Evolutionary conservation across 108 stramenopile species (phyloP).

Genomic region (Cyclotella sp.): DNA sequence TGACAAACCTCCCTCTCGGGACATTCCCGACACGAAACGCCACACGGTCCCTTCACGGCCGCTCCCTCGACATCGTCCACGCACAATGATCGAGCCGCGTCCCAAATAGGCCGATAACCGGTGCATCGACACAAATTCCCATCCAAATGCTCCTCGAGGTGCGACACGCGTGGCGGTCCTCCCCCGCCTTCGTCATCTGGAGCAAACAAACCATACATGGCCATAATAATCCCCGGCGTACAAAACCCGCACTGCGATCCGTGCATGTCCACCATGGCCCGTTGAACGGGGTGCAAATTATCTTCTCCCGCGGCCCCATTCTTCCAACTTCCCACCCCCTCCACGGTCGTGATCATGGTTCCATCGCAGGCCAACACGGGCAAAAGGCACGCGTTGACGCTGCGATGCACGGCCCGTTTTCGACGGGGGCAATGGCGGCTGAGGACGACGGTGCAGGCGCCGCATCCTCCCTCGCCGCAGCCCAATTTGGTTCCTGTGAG

Average conservation of each 20-base stretch:
- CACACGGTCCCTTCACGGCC: constrained; percentile 77
- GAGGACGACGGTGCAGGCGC: constrained; percentile 92
- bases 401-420: constrained; percentile 48
- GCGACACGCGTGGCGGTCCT: constrained; percentile 12
- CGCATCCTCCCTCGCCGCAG: constrained; percentile 92
- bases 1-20: constrained; percentile 73
- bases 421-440: constrained; percentile 26
- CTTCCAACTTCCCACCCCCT: constrained; percentile 80
- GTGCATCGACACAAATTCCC: constrained; percentile 97
- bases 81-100: constrained; percentile 86
- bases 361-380: constrained; percentile 90
- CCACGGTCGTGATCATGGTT: constrained; percentile 91
- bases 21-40: constrained; percentile 75
- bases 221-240: constrained; percentile 96
- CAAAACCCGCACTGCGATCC: constrained; percentile 98
- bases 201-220: constrained; percentile 87
- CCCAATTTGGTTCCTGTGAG: constrained; percentile 83
- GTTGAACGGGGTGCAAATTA: constrained; percentile 91
- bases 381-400: constrained; percentile 93
- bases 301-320: constrained; percentile 47
- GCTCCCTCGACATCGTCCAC: constrained; percentile 56
- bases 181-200: background rate
- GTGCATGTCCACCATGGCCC: constrained; percentile 92
- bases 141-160: constrained; percentile 93
- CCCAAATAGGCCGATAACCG: constrained; percentile 96